Base-by-base conservation (phyloP, 78 protist genomes). In the Dictyostelium firmibasis region DNA sequence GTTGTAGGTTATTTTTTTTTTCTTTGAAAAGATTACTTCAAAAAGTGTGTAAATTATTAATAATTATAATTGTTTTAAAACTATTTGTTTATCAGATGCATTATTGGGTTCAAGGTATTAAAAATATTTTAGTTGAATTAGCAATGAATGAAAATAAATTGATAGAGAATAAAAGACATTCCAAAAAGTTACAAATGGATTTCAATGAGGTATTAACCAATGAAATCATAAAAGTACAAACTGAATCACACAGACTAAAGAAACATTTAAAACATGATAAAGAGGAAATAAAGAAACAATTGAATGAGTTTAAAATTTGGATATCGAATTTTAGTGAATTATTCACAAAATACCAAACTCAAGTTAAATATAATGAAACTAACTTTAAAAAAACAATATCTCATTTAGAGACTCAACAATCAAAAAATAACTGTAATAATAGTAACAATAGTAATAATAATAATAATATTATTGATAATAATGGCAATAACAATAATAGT, bases 61-160 rank as follows among this genome's bases (percentile, higher is more conserved):
- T 25, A 25, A 64, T 25, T 64, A 64, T 9, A 41, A 6, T 36
- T 16, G 44, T 5, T 29, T 25, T 47, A 13, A 25, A 60, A 38
- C 4, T 60, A 60, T 60, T 18, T 14, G 16, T 50, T 50, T 50
- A 50, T 50, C 4, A 88, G 67, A 78, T 88, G 93, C 84, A 79
- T 38, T 79, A 79, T 43, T 88, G 93, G 93, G 74, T 88, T 43
- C 93, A 88, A 67, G 93, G 93, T 27, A 18, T 88, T 10, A 81
- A 82, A 25, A 76, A 82, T 78, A 53, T 88, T 10, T 84, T 77
- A 43, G 43, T 88, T 9, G 93, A 88, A 18, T 57, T 18, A n/a
- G 86, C 72, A 57, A 16, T 82, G 36, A 47, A 79, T 16, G 43
- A 47, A 25, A 44, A 27, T 50, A 44, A 25, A 20, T 7, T 47